Evolutionary conservation across 2,329 filamentous ascomycete species (phyloP).

Genomic region (Aureobasidium sp.): DNA sequence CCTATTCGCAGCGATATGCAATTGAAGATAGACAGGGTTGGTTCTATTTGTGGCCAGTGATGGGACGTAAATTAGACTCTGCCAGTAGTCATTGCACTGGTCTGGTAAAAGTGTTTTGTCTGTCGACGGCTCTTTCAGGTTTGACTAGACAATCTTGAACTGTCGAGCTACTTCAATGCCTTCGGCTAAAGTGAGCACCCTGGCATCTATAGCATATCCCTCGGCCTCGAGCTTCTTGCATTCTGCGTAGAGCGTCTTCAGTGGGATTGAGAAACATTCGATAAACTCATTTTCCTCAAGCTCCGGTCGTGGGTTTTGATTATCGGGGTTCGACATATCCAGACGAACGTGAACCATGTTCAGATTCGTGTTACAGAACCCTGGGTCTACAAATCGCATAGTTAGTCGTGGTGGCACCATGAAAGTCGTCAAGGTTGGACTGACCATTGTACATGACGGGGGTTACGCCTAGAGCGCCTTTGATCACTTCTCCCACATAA

Average conservation of each 20-base stretch:
- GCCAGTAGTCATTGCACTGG: not conserved
- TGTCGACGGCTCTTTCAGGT: not conserved
- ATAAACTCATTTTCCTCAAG: slow-evolving; percentile 55
- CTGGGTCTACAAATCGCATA: slow-evolving; percentile 52
- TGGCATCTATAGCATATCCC: slow-evolving; percentile 70
- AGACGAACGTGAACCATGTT: slow-evolving; percentile 51
- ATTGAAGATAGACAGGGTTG: not conserved
- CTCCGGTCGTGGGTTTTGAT: slow-evolving; percentile 47
- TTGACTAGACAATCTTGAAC: slow-evolving; percentile 25
- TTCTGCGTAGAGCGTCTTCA: slow-evolving; percentile 47
- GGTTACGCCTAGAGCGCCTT: slow-evolving; percentile 19
- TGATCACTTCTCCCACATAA: slow-evolving; percentile 43
- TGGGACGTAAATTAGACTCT: not conserved
- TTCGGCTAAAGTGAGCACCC: slow-evolving; percentile 69
- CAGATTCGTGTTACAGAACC: slow-evolving; percentile 48
- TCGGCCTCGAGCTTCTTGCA: slow-evolving; percentile 58
- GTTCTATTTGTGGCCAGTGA: not conserved
- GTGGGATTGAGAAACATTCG: slow-evolving; percentile 49
- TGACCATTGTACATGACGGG: slow-evolving; percentile 37
- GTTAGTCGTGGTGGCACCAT: slow-evolving; percentile 32
- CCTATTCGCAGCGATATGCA: not conserved
- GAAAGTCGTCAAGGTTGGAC: slow-evolving; percentile 34
- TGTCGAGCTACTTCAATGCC: slow-evolving; percentile 63
- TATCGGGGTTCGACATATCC: slow-evolving; percentile 37
- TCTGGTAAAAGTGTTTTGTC: not conserved